Base-by-base conservation (phyloP, 257 asterid genomes). In the Striga asiatica region DNA sequence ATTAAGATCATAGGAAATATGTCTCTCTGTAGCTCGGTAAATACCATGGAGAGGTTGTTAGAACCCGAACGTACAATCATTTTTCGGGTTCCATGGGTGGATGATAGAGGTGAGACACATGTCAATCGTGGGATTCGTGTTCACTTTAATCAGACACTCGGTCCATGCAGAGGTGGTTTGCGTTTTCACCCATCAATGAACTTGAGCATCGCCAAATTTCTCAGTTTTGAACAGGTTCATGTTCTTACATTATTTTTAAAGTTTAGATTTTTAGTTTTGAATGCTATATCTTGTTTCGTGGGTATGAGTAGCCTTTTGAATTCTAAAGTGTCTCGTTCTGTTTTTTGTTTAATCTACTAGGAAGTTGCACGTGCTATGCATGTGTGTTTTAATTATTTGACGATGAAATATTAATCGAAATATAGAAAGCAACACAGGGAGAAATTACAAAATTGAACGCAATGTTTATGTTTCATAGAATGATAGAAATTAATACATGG, bases 161-260 rank as follows among this genome's bases (percentile, higher is more conserved):
- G 98, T 69, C 98, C 98, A 19, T 91, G 95, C 83, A 79, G 98
- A 71, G 98, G 98, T 61, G 98, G 96, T 45, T 84, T 91, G 32
- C 96, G 95, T 38, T 91, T 91, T 71, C 98, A 91, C 70, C 89
- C 97, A 20, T 77, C 70, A 14, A 84, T 91, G 97, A 91, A 71
- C 80, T 73, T 91, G 82, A 82, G 98, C 78, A 74, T 81, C 71
- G 91, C 97, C 35, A 91, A 91, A 70, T 91, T 91, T 76, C 98
- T 91, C 60, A 78, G 97, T 68, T 91, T 91, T 77, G 87, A 79
- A 61, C 98, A 91, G 98, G 98, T 50, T 24, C 21, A 24, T 51
- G 12, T 37, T 37, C 11, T 47, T 28, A 55, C 45, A 17, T 25
- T 38, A 23, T 25, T 42, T n/a, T n/a, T n/a, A n/a, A 27, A 14